Evolutionary conservation across 495 filamentous ascomycete species (phyloP), one percentile per base, ranked within the genome.

Genomic region (Penicillium maclennaniae): DNA sequence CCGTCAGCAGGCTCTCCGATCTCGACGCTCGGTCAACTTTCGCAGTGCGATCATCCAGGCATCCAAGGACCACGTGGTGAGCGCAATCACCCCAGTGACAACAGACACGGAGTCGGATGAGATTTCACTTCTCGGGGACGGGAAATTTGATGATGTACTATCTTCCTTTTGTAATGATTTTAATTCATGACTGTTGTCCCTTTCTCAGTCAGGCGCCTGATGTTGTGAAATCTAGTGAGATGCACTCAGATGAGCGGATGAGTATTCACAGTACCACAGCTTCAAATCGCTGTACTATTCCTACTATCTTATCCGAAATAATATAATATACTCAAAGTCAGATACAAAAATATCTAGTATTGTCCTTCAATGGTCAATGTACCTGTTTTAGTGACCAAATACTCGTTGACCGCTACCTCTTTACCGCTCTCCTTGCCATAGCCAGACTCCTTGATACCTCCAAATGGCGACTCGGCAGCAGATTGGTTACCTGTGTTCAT

Each of bases 391-490:
- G 84, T 86, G 21, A 88, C 77, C 63, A 88, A 65, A 50, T 86
- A 89, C 63, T 88, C 86, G 28, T 79, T 71, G 20, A 88, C 79
- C 3, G 86, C 86, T 23, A 86, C 83, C 49, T 87, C 86, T 63
- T 84, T 87, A 16, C 87, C 86, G 14, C 80, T 84, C 63, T 89
- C 87, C 70, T 90, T 90, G 9, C 87, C 87, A 59, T 88, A 88
- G 0, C 87, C 87, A 7, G 80, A 84, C 61, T 88, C 85, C 70
- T 90, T 90, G 54, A 88, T 86, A 0, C 87, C 87, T 16, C 87
- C 87, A 61, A 90, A 90, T 0, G 87, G 87, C 9, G 82, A 77
- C 60, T 90, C 86, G 2, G 86, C 83, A 0, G 86, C 80, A 0
- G 84, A 87, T 37, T 78, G 73, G 53, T 84, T 83, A n/a, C 79